Percentiles rank a stretch among this genome's conserved stretches.
phyloP scores from a whole-genome alignment of 768 basidiomycete species.

The Lepiota venenata region DNA sequence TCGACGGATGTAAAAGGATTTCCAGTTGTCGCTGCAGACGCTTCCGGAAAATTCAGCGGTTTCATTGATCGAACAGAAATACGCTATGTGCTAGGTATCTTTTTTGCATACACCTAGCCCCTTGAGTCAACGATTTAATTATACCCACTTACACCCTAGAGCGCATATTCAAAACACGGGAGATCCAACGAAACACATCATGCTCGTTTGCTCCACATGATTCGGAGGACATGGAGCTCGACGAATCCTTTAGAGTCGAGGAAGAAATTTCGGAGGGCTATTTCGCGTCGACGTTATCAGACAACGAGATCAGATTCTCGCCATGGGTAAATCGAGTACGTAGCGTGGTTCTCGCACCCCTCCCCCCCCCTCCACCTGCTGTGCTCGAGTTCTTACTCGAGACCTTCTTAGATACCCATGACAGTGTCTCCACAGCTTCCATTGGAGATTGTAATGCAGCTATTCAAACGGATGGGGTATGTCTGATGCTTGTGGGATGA shows the following conservation, averaged over 20 bases:
- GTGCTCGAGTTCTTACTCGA: constrained; percentile 1
- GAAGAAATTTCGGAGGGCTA: constrained; percentile 61
- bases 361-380: neutral
- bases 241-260: constrained; percentile 54
- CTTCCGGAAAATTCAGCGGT: constrained; percentile 64
- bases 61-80: constrained; percentile 89
- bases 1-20: constrained; percentile 85
- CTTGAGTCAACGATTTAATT: constrained; percentile 3
- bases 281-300: constrained; percentile 55
- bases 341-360: neutral
- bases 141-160: constrained; percentile 42
- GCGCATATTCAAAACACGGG: constrained; percentile 61
- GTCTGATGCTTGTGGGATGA: constrained; percentile 25
- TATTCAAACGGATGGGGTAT: constrained; percentile 98
- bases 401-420: constrained; percentile 72
- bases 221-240: constrained; percentile 50
- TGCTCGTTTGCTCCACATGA: constrained; percentile 67
- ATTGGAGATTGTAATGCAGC: constrained; percentile 94
- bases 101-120: constrained; percentile 5
- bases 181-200: constrained; percentile 57
- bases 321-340: constrained; percentile 94
- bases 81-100: constrained; percentile 76
- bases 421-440: constrained; percentile 91
- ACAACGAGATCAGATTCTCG: constrained; percentile 65
- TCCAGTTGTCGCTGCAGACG: constrained; percentile 73